Evolutionary conservation across 257 asterid species (phyloP).

Genomic region (Catharanthus roseus): DNA sequence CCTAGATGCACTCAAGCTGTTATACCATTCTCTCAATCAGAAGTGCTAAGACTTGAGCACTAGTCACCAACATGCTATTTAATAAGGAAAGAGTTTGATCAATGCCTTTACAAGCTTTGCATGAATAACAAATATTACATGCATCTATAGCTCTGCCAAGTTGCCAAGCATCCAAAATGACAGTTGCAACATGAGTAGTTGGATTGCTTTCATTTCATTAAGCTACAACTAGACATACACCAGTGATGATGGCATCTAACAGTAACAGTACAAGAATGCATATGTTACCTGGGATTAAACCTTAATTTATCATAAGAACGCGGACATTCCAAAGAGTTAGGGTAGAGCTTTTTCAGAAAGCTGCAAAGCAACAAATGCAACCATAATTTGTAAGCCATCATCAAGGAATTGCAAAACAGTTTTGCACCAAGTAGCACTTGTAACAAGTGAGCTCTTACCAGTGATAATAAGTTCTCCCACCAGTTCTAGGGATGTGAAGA

Average conservation of each 20-base stretch:
- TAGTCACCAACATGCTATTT: neutral
- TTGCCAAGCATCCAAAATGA: neutral
- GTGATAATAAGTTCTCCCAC: slow-evolving; percentile 86
- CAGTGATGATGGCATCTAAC: slow-evolving; percentile 7
- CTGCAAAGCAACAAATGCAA: slow-evolving; percentile 31
- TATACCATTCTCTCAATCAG: neutral
- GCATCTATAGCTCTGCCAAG: neutral
- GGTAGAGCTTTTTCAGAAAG: slow-evolving; percentile 79
- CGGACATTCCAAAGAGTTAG: slow-evolving; percentile 70
- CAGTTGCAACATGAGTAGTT: neutral
- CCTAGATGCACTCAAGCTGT: neutral
- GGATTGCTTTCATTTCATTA: neutral
- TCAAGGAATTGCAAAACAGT: neutral
- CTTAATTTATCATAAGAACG: slow-evolving; percentile 93
- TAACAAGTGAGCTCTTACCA: slow-evolving; percentile 42
- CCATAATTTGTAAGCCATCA: neutral
- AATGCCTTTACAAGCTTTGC: neutral
- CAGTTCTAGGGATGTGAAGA: slow-evolving; percentile 96
- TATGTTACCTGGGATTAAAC: slow-evolving; percentile 70
- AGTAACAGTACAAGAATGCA: neutral
- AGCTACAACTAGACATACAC: slow-evolving; percentile 5
- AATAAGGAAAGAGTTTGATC: neutral
- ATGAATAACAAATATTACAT: neutral
- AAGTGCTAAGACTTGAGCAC: neutral
- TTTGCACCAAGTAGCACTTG: neutral